Conservation (phyloP, 805 yeast genomes). For the Blastobotrys attinorum region DNA sequence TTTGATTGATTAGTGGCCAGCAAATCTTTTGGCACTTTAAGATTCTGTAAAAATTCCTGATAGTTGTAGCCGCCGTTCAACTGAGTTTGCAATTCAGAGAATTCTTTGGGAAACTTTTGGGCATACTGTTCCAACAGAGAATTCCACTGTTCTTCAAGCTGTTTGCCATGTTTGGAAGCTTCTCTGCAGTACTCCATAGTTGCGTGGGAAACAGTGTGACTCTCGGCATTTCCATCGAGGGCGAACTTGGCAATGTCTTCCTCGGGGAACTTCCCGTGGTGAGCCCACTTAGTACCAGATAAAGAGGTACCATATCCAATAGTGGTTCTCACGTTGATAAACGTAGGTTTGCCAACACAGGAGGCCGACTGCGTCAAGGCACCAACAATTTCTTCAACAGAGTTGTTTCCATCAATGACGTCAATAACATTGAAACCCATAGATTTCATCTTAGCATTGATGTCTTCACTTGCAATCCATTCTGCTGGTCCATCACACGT, state of each 20-base stretch:
- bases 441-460: constrained; percentile 29
- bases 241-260: constrained; percentile 20
- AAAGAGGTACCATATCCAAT: constrained; percentile 31
- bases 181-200: constrained; percentile 29
- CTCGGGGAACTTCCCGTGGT: constrained; percentile 32
- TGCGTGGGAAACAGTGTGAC: constrained; percentile 22
- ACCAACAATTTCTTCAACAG: constrained; percentile 26
- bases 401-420: constrained; percentile 28
- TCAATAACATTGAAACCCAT: constrained; percentile 33
- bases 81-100: constrained; percentile 23
- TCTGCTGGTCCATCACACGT: constrained; percentile 34
- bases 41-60: constrained; percentile 27
- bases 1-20: constrained; percentile 2
- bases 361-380: constrained; percentile 31
- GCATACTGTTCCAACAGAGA: constrained; percentile 19
- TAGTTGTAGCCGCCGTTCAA: constrained; percentile 26
- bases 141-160: constrained; percentile 23
- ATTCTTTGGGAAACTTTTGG: constrained; percentile 26
- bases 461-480: constrained; percentile 30
- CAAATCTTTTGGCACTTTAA: not conserved
- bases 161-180: constrained; percentile 21
- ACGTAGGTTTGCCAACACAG: constrained; percentile 29
- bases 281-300: constrained; percentile 29
- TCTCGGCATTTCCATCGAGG: constrained; percentile 11
- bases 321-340: constrained; percentile 30